Base-by-base conservation (phyloP, 306 rosid species). In the Castanospermum australe region DNA sequence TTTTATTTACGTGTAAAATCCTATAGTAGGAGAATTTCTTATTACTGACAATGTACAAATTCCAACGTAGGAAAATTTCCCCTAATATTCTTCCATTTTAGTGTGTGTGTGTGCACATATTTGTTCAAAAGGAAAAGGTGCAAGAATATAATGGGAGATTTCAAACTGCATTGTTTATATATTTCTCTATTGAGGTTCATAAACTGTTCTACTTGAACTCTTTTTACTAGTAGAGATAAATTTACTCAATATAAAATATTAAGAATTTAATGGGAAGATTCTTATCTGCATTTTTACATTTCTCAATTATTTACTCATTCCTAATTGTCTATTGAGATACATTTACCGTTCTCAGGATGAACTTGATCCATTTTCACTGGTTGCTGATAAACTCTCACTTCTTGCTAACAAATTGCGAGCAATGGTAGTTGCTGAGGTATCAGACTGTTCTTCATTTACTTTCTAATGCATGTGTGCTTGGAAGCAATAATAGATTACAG, bases 391-490 rank as follows among this genome's bases (percentile, higher is more conserved):
- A 67, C 76, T 91, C 41, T 91, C 90, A 36, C 79, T 81, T 67
- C 65, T 91, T 82, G 93, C 93, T 38, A 77, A 84, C 68, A 84
- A 89, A 62, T 85, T 91, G 50, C 84, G 96, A 33, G 71, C 81
- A 20, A 89, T 89, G 91, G 92, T 89, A 30, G 89, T 87, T 75
- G 82, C 96, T 78, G 91, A 87, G 96, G 96, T 91, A 88, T 77
- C 35, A 36, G 15, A 60, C 52, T 35, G 57, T 69, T 51, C 67
- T 21, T 67, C 20, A 21, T 33, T 13, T 28, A 61, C 67, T 36
- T 60, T 47, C n/a, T 55, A 50, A 51, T 22, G 8, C 8, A 7
- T 67, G 24, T 48, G 5, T 68, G 17, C 57, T 71, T 33, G 35
- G 82, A 30, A 67, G 67, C 30, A 38, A 42, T 73, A 30, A 6